These are phyloP conservation scores for Phytophthora syringae DNA, from an alignment of 352 stramenopile species.

Conservation along the genomic window DNA sequence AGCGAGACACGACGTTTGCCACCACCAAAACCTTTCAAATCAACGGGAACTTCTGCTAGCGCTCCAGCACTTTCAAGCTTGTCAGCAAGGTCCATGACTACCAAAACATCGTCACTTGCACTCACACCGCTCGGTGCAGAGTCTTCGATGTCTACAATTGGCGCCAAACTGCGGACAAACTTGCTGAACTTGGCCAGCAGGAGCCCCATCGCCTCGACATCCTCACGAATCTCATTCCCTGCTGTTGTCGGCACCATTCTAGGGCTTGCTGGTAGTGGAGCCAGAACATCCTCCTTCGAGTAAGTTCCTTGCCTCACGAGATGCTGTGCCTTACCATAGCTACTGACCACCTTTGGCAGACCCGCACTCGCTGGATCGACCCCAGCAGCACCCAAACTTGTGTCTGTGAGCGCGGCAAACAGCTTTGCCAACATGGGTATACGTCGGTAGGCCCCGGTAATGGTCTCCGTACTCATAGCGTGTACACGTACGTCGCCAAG, in stretches of 20 bases:
- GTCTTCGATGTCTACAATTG: conserved; percentile 41
- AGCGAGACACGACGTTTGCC: conserved; percentile 37
- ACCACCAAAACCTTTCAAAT: conserved; percentile 1
- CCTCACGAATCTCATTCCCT: conserved; percentile 24
- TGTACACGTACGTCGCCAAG: conserved; percentile 49
- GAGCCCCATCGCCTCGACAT: conserved; percentile 49
- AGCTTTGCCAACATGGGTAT: conserved; percentile 51
- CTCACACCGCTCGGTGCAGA: conserved; percentile 7
- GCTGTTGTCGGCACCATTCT: not conserved
- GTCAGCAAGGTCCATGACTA: conserved; percentile 63
- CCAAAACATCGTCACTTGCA: conserved; percentile 41
- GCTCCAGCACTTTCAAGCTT: conserved; percentile 47
- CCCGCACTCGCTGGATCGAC: conserved; percentile 28
- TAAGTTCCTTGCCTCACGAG: conserved; percentile 12
- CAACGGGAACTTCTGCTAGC: conserved; percentile 11
- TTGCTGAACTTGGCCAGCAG: conserved; percentile 64
- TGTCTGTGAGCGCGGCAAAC: conserved; percentile 46
- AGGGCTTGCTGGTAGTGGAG: conserved; percentile 1
- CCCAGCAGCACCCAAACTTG: conserved; percentile 50
- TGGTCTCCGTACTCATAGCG: conserved; percentile 59
- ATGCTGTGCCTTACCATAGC: conserved; percentile 15
- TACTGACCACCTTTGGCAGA: conserved; percentile 19
- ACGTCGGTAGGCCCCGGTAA: conserved; percentile 55
- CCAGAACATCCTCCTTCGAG: conserved; percentile 15
- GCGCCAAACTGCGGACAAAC: conserved; percentile 64